A percentile compares a stretch with the other conserved stretches of the same genome.
phyloP scores from a whole-genome alignment of 108 stramenopile species.

The Skeletonema menzelii region DNA sequence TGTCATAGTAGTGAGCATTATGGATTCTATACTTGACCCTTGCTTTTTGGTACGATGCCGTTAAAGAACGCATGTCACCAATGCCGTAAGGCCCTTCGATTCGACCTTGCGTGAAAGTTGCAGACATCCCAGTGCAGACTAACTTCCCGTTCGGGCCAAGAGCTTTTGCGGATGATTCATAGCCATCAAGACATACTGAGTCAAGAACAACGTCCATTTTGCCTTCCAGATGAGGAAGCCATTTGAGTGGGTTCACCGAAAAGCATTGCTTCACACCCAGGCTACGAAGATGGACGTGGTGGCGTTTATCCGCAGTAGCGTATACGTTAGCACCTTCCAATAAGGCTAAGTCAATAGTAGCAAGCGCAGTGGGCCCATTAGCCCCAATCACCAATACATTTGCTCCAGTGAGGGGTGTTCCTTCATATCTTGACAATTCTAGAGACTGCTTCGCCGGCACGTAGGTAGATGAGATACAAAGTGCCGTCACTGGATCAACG shows the following conservation, averaged over 20 bases:
- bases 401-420: conserved; percentile 24
- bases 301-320: conserved; percentile 55
- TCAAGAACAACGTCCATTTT: conserved; percentile 73
- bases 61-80: conserved; percentile 41
- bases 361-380: conserved; percentile 54
- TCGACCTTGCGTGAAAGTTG: conserved; percentile 44
- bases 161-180: conserved; percentile 45
- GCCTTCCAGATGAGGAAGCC: conserved; percentile 55
- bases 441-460: conserved; percentile 71
- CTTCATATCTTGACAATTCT: conserved; percentile 24
- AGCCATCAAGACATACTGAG: conserved; percentile 45
- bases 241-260: conserved; percentile 48
- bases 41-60: conserved; percentile 33
- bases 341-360: conserved; percentile 59
- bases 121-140: conserved; percentile 56
- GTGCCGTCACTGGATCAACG: conserved; percentile 48
- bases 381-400: conserved; percentile 69
- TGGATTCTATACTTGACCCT: conserved; percentile 48
- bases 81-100: conserved; percentile 40
- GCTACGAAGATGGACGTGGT: conserved; percentile 44
- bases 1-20: conserved; percentile 50
- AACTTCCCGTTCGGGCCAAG: conserved; percentile 47
- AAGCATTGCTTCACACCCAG: conserved; percentile 44
- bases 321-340: conserved; percentile 56
- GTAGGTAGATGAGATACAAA: conserved; percentile 68